Conservation (phyloP, 768 basidiomycete genomes). For the Hysterangium stoloniferum region DNA sequence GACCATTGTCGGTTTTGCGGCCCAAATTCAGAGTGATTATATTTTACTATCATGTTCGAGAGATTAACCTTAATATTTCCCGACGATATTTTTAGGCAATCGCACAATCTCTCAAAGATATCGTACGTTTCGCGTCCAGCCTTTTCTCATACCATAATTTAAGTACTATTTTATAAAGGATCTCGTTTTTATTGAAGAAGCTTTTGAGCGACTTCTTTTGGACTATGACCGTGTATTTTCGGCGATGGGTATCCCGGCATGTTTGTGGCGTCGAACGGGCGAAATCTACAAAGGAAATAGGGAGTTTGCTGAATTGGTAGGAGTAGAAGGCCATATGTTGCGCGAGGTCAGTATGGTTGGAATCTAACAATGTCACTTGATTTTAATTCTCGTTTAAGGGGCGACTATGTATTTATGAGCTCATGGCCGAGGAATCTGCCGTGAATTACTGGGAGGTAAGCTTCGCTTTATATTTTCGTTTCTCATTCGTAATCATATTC, state of each 20-base stretch:
- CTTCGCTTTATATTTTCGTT: constrained; percentile 4
- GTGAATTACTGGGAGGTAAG: constrained; percentile 96
- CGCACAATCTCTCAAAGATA: constrained; percentile 76
- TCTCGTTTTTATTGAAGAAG: constrained; percentile 95
- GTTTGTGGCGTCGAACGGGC: constrained; percentile 92
- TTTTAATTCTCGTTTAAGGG: constrained; percentile 38
- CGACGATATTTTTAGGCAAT: too few species aligned
- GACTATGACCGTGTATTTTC: constrained; percentile 94
- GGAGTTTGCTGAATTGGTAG: constrained; percentile 87
- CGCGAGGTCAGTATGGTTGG: constrained; percentile 51
- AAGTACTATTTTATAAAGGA: constrained; percentile 40
- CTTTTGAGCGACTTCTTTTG: constrained; percentile 88
- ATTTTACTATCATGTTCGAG: too few species aligned
- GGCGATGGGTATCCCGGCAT: constrained; percentile 95
- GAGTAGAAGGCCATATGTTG: constrained; percentile 80
- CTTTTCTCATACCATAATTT: constrained; percentile 1
- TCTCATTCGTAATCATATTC: neutral
- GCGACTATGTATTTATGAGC: constrained; percentile 90
- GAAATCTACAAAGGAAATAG: constrained; percentile 99
- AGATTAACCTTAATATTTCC: too few species aligned
- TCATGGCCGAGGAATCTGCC: constrained; percentile 96
- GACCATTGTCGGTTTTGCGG: constrained; percentile 76
- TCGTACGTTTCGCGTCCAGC: constrained; percentile 40
- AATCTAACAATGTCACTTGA: neutral
- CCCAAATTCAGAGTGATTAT: constrained; percentile 72